Evolutionary conservation across 2,329 filamentous ascomycete genomes (phyloP).

Genomic region (Trichoderma sp.): DNA sequence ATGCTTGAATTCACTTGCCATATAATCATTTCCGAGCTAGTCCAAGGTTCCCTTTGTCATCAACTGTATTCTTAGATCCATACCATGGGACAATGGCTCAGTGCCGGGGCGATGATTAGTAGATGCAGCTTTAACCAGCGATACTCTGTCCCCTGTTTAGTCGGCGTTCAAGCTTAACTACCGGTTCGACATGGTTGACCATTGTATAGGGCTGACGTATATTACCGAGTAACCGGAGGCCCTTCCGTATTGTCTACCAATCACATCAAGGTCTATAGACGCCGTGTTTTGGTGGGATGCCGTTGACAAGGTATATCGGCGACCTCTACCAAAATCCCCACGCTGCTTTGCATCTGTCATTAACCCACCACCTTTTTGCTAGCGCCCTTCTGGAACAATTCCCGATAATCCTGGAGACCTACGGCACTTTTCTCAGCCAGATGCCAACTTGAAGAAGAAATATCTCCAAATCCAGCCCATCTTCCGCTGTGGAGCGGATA

Average conservation of each 20-base stretch:
- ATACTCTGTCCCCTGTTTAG: neutral
- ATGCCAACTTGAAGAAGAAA: conserved; percentile 47
- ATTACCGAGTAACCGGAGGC: conserved; percentile 39
- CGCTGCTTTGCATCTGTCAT: conserved; percentile 45
- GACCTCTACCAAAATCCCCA: conserved; percentile 32
- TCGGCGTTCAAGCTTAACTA: neutral
- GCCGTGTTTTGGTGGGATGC: conserved; percentile 42
- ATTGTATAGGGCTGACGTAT: conserved; percentile 35
- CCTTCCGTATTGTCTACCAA: conserved; percentile 32
- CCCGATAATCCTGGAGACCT: conserved; percentile 42
- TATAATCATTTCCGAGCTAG: no score
- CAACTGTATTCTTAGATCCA: no score
- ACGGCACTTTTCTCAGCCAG: conserved; percentile 45
- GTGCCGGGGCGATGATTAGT: neutral
- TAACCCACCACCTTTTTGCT: conserved; percentile 50
- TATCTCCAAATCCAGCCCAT: conserved; percentile 44
- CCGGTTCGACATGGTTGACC: neutral
- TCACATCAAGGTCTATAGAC: conserved; percentile 37
- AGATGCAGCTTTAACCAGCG: neutral
- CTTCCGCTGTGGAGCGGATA: conserved; percentile 60
- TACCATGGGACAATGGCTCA: neutral
- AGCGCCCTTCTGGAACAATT: conserved; percentile 41
- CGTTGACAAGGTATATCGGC: neutral
- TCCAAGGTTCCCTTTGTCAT: neutral
- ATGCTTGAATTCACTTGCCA: neutral